Base-by-base conservation (phyloP, 352 stramenopile genomes). In the Globisporangium orthogonon region DNA sequence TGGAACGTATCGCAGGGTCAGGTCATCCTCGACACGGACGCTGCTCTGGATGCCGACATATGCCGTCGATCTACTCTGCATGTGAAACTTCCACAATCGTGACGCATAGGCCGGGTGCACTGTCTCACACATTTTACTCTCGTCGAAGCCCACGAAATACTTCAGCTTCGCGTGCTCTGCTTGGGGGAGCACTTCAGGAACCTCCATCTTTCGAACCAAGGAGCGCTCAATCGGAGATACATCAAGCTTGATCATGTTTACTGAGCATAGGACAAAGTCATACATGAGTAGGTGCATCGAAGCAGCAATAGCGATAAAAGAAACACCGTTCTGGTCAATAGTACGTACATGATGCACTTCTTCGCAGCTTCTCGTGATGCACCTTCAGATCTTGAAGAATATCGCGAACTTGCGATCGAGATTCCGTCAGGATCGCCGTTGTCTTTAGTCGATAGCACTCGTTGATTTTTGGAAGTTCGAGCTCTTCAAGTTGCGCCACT, bases 1-100 rank as follows among this genome's bases (percentile, higher is more conserved):
- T 7, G 90, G 92, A 28, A 96, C 74, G 60, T 94, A 89, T 1
- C 83, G 76, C 50, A 98, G 61, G 54, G 93, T 86, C n/a, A 78
- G 72, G 58, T 97, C 85, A 60, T 98, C 91, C 51, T 96, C 86
- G 7, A 89, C 77, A 9, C 71, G 74, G 60, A 90, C 71, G 60
- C 87, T 94, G 7, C 66, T 61, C 50, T 82, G 89, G 35, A 96
- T 50, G 10, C 79, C 80, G 1, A 86, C 70, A 41, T 73, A 89
- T 7, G 80, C 68, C 10, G 83, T 92, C 40, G 74, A 86, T 65
- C 62, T 80, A 55, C 79, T 87, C 40, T 89, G 62, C n/a, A 71
- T 72, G 7, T 67, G 73, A 31, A 89, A 68, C 17, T 35, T 63
- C 28, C 66, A 66, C 10, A 82, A 49, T 33, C 68, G 63, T 54